These are phyloP conservation scores for Helicostylum pulchrum DNA, from an alignment of 192 early-diverging fungal species.

Conservation along the genomic window DNA sequence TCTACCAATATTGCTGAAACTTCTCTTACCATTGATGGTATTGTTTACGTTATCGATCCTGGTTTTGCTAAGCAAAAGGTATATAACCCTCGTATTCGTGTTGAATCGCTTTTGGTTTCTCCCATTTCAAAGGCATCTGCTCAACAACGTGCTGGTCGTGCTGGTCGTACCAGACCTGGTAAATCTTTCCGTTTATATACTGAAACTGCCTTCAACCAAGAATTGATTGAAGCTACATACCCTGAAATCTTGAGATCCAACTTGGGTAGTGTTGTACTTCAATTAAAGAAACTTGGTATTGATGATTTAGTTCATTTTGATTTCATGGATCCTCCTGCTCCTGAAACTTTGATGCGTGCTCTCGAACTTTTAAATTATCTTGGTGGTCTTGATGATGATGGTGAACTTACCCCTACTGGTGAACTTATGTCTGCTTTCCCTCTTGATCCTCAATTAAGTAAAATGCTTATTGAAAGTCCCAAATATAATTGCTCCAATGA, in stretches of 20 bases:
- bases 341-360: conserved; percentile 97
- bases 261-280: conserved; percentile 92
- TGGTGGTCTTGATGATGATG: conserved; percentile 92
- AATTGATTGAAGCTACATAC: conserved; percentile 95
- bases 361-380: conserved; percentile 94
- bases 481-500: conserved; percentile 90
- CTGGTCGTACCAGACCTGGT: conserved; percentile 95
- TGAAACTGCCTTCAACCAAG: conserved; percentile 90
- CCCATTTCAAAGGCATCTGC: conserved; percentile 95
- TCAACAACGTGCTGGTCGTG: conserved; percentile 96
- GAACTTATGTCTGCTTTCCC: conserved; percentile 94
- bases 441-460: conserved; percentile 92
- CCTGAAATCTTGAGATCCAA: conserved; percentile 98
- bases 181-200: conserved; percentile 99
- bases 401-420: conserved; percentile 83
- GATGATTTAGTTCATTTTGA: conserved; percentile 98
- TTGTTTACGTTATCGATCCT: conserved; percentile 98
- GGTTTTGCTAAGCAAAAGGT: conserved; percentile 99
- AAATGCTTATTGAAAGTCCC: conserved; percentile 87
- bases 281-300: conserved; percentile 96
- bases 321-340: conserved; percentile 99
- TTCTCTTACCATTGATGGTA: conserved; percentile 96
- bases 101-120: conserved; percentile 91
- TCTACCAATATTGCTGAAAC: conserved; percentile 99
- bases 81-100: conserved; percentile 95